These are phyloP conservation scores for Chaetomium fimeti DNA, from an alignment of 495 filamentous ascomycete genomes.

Conservation along the genomic window DNA sequence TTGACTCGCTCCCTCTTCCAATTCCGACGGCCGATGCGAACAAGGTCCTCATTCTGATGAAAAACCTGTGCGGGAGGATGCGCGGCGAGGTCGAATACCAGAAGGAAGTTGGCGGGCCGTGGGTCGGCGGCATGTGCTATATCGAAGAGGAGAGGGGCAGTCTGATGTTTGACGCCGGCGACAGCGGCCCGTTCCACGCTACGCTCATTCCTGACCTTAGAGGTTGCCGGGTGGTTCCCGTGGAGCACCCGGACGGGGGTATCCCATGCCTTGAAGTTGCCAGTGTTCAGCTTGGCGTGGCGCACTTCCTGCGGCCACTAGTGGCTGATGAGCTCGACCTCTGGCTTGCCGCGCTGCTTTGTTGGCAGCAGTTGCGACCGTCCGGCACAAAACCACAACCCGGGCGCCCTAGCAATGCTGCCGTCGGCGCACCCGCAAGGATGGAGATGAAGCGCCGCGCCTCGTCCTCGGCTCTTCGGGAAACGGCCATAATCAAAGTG, in stretches of 20 bases:
- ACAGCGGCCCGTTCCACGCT: constrained; percentile 49
- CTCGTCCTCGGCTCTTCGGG: constrained; percentile 60
- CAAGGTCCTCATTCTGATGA: constrained; percentile 66
- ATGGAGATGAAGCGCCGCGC: constrained; percentile 71
- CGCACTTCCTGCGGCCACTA: constrained; percentile 72
- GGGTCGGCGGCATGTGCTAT: constrained; percentile 62
- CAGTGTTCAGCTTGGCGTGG: constrained; percentile 63
- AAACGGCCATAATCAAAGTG: constrained; percentile 92
- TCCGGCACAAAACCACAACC: constrained; percentile 33
- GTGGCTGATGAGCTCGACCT: constrained; percentile 75
- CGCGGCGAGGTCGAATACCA: constrained; percentile 67
- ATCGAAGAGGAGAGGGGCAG: constrained; percentile 66
- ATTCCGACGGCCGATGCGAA: constrained; percentile 61
- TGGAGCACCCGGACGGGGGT: constrained; percentile 61
- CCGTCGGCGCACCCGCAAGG: constrained; percentile 25
- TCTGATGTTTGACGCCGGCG: constrained; percentile 60
- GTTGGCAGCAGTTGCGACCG: constrained; percentile 87
- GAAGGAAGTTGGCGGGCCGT: constrained; percentile 51
- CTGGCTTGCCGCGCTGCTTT: constrained; percentile 90
- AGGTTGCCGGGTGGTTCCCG: constrained; percentile 76
- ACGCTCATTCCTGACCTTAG: constrained; percentile 74
- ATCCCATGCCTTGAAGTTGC: constrained; percentile 78
- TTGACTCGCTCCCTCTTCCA: constrained; percentile 55
- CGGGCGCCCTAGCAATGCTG: constrained; percentile 28
- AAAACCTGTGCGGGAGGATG: constrained; percentile 65